These are phyloP conservation scores for Neurospora sp. DNA, from an alignment of 495 filamentous ascomycete species.

Conservation along the genomic window DNA sequence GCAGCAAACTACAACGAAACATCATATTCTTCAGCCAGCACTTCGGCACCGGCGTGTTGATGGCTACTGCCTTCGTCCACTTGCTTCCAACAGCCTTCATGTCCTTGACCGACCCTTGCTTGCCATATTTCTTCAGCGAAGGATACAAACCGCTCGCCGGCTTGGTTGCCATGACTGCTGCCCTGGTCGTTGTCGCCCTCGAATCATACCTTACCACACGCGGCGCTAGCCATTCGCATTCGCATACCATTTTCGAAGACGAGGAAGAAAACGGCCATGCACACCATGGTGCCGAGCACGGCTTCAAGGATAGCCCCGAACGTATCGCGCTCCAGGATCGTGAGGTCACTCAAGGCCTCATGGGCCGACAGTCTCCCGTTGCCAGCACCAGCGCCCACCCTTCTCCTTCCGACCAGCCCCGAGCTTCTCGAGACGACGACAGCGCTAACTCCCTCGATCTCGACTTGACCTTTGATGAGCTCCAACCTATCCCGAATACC, in stretches of 20 bases:
- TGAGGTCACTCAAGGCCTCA: background rate
- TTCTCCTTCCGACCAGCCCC: background rate
- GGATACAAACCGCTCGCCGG: conserved; percentile 69
- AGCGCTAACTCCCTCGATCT: conserved; percentile 25
- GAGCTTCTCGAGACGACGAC: conserved; percentile 23
- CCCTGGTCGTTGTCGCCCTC: conserved; percentile 61
- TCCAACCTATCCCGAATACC: conserved; percentile 25
- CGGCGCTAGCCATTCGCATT: conserved; percentile 44
- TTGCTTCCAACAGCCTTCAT: conserved; percentile 72
- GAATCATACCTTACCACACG: conserved; percentile 65
- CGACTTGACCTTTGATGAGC: conserved; percentile 43
- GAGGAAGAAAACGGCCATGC: conserved; percentile 25
- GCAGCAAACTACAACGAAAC: conserved; percentile 31
- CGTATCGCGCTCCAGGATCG: background rate
- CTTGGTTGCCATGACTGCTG: conserved; percentile 66
- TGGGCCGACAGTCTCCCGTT: background rate
- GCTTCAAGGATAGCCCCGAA: background rate
- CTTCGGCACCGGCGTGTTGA: conserved; percentile 78
- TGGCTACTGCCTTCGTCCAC: conserved; percentile 86
- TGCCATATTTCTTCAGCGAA: conserved; percentile 62
- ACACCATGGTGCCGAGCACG: conserved; percentile 5
- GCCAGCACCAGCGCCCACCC: background rate
- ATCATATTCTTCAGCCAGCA: conserved; percentile 69
- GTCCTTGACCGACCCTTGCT: conserved; percentile 71
- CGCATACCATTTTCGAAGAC: conserved; percentile 29